Percentiles rank a stretch among this genome's conserved stretches.
Conservation (phyloP, 2,329 filamentous ascomycete species). For the Fusarium sp. region DNA sequence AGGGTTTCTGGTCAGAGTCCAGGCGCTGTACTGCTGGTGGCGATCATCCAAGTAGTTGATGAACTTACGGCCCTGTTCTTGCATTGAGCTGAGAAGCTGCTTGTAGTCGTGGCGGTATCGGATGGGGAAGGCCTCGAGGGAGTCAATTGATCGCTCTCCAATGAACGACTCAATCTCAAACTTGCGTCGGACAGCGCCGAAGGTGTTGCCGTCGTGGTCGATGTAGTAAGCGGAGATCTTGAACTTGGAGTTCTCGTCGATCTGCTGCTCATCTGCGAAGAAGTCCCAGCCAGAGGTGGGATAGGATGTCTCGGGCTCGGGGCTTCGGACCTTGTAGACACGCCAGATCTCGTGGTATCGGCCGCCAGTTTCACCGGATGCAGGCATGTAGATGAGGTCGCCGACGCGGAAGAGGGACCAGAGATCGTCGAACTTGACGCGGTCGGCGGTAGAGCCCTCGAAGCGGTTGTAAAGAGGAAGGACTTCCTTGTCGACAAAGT, state of each 20-base stretch:
- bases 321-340: constrained; percentile 47
- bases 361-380: constrained; percentile 46
- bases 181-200: constrained; percentile 49
- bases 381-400: constrained; percentile 53
- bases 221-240: constrained; percentile 53
- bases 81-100: constrained; percentile 46
- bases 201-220: constrained; percentile 52
- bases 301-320: constrained; percentile 44
- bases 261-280: constrained; percentile 46
- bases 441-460: constrained; percentile 40
- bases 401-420: constrained; percentile 53
- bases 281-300: constrained; percentile 48
- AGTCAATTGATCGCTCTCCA: constrained; percentile 51
- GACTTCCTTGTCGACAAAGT: constrained; percentile 55
- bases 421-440: constrained; percentile 53
- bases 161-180: constrained; percentile 50
- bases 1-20: constrained; percentile 53
- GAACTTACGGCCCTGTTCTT: constrained; percentile 47
- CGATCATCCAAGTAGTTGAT: constrained; percentile 47
- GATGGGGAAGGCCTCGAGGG: constrained; percentile 51
- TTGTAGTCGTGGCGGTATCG: constrained; percentile 50
- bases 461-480: constrained; percentile 48
- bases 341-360: constrained; percentile 53
- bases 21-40: constrained; percentile 53
- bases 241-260: constrained; percentile 45